Percentiles rank a stretch among this genome's conserved stretches.
Evolutionary conservation across 768 basidiomycete genomes (phyloP).

Genomic region (Harrya chromipes): DNA sequence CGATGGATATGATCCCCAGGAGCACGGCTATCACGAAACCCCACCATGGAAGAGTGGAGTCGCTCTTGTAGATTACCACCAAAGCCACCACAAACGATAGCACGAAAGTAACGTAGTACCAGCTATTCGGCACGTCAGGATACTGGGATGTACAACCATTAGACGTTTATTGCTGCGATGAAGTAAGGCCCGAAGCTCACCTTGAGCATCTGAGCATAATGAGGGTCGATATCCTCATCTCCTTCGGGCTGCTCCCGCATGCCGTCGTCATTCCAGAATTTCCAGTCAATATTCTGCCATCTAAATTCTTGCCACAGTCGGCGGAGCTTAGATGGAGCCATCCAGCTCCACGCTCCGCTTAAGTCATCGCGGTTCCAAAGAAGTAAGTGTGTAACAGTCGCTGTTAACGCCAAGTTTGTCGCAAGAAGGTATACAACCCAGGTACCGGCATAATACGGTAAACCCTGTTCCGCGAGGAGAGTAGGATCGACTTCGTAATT

Average conservation of each 20-base stretch:
- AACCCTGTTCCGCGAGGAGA: constrained; percentile 43
- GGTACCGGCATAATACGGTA: constrained; percentile 30
- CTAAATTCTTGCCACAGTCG: constrained; percentile 21
- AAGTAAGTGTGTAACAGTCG: constrained; percentile 48
- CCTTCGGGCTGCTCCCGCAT: constrained; percentile 29
- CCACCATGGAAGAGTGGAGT: constrained; percentile 60
- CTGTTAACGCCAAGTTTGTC: constrained; percentile 32
- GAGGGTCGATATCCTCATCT: constrained; percentile 47
- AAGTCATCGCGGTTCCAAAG: constrained; percentile 55
- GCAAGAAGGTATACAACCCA: constrained; percentile 22
- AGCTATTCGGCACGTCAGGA: constrained; percentile 31
- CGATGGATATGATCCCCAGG: constrained; percentile 46
- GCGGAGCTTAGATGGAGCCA: constrained; percentile 29
- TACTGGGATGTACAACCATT: constrained; percentile 21
- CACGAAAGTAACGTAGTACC: constrained; percentile 30
- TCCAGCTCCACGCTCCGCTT: constrained; percentile 45
- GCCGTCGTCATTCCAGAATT: constrained; percentile 32
- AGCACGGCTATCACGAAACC: constrained; percentile 49
- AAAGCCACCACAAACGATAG: constrained; percentile 46
- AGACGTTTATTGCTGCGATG: constrained; percentile 13
- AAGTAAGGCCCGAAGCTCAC: constrained; percentile 17
- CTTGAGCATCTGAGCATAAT: constrained; percentile 50
- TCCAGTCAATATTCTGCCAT: constrained; percentile 36
- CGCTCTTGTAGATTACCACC: constrained; percentile 49
- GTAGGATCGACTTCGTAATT: constrained; percentile 49